Evolutionary conservation across 177 flowering plant genomes (phyloP).

Genomic region (Tripterygium wilfordii): DNA sequence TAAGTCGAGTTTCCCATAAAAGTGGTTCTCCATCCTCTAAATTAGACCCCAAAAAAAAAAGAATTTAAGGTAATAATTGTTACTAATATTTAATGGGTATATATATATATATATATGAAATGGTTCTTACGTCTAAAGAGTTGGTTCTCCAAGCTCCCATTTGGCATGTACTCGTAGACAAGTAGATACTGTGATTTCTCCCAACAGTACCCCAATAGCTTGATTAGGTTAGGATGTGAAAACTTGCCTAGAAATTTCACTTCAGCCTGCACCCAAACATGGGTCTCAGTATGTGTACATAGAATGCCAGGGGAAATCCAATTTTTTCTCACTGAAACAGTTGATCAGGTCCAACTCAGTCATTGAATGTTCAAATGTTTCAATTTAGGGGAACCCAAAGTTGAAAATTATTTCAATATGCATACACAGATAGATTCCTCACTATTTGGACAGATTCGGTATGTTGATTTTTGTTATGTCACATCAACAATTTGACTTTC

Average conservation of each 20-base stretch:
- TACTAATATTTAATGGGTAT: no score
- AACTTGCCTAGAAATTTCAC: conserved; percentile 40
- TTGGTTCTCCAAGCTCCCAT: conserved; percentile 42
- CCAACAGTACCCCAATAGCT: conserved; percentile 37
- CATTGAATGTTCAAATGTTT: no score
- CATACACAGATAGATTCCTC: no score
- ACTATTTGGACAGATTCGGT: no score
- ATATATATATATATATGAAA: no score
- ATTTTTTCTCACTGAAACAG: no score
- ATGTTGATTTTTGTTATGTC: no score
- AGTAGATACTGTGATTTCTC: conserved; percentile 37
- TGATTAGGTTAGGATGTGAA: conserved; percentile 39
- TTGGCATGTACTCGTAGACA: conserved; percentile 39
- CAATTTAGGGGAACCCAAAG: no score
- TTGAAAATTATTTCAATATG: no score
- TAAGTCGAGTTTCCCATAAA: conserved; percentile 33
- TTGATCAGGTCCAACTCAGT: background rate
- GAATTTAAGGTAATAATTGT: background rate
- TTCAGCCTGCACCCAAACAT: conserved; percentile 29
- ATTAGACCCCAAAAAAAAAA: background rate
- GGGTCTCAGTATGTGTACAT: no score
- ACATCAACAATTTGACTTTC: no score
- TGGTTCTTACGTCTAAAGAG: conserved; percentile 36
- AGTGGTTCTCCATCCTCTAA: conserved; percentile 36
- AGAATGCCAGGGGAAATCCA: no score